These are phyloP conservation scores for Pholiota microspora DNA, from an alignment of 768 basidiomycete genomes.

Conservation along the genomic window DNA sequence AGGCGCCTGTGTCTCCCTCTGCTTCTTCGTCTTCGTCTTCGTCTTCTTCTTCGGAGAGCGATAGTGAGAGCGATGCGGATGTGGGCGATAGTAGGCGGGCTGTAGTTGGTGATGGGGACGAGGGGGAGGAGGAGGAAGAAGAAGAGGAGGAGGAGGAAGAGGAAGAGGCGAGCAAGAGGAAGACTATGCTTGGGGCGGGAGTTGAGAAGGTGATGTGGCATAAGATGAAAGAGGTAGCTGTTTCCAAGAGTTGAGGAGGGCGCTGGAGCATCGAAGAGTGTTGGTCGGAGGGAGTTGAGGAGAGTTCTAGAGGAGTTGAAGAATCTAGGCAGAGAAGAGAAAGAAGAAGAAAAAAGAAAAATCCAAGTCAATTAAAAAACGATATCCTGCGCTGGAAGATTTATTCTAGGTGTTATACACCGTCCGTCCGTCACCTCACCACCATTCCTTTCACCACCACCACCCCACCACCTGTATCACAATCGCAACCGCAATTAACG, in stretches of 20 bases:
- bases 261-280: background rate
- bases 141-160: constrained; percentile 19
- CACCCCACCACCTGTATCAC: too few relatives aligned
- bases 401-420: too few relatives aligned
- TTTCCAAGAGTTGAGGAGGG: background rate
- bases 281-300: background rate
- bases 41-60: constrained; percentile 12
- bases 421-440: too few relatives aligned
- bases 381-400: too few relatives aligned
- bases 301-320: background rate
- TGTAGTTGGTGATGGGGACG: constrained; percentile 18
- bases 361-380: too few relatives aligned
- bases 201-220: constrained; percentile 52
- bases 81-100: constrained; percentile 13
- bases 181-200: constrained; percentile 40
- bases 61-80: constrained; percentile 18
- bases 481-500: too few relatives aligned
- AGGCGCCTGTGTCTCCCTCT: background rate
- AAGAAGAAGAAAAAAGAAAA: too few relatives aligned
- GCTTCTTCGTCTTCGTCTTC: constrained; percentile 12
- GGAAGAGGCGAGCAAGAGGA: constrained; percentile 26
- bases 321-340: too few relatives aligned
- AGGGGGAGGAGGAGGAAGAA: constrained; percentile 20
- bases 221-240: constrained; percentile 17
- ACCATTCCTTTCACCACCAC: too few relatives aligned